Conservation (phyloP, 1,284 basidiomycete genomes). For the Fomitopsis pinicola region DNA sequence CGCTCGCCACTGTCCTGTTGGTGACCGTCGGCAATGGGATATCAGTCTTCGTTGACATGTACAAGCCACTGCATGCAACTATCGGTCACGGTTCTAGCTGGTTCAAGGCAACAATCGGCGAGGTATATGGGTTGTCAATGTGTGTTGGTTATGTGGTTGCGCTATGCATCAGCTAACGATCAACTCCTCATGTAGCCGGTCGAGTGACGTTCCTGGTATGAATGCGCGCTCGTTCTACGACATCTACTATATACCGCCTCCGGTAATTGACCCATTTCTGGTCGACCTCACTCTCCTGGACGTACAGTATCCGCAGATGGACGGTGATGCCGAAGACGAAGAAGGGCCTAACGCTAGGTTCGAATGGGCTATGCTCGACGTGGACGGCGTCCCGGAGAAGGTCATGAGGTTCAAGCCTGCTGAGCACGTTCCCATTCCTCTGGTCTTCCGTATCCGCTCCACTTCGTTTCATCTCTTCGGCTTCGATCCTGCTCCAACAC, state of each 20-base stretch:
- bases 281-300: background rate
- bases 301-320: background rate
- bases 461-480: background rate
- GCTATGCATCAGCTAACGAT: background rate
- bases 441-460: background rate
- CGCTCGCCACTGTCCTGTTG: background rate
- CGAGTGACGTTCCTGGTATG: background rate
- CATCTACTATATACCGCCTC: background rate
- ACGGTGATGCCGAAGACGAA: background rate
- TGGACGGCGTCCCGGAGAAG: background rate
- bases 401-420: background rate
- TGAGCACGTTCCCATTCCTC: background rate
- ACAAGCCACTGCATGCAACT: background rate
- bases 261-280: background rate
- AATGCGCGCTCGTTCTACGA: background rate
- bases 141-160: no score
- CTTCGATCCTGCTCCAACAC: background rate
- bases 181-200: background rate
- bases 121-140: no score
- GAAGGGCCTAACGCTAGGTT: background rate
- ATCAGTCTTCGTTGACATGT: background rate
- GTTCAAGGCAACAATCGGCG: no score
- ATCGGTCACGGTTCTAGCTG: no score
- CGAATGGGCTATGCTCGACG: background rate
- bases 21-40: background rate